These are phyloP conservation scores for Fusarium kyushuense DNA, from an alignment of 2,329 filamentous ascomycete species.

Conservation along the genomic window DNA sequence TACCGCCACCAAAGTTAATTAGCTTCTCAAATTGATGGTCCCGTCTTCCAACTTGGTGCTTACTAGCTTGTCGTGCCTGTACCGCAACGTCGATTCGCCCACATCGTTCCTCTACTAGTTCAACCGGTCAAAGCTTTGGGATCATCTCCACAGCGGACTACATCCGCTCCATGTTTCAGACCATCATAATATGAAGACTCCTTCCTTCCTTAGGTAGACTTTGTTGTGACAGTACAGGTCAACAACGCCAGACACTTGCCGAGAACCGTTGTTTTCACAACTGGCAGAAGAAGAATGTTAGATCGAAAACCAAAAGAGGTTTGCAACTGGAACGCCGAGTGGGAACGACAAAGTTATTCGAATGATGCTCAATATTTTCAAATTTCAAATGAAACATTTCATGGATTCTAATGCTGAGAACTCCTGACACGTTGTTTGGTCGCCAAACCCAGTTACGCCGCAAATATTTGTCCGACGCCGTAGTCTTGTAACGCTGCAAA, in stretches of 20 bases:
- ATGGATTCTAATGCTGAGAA: not conserved
- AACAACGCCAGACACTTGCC: not conserved
- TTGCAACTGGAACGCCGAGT: accelerated
- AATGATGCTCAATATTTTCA: not conserved
- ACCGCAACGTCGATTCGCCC: not conserved
- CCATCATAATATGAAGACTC: not conserved
- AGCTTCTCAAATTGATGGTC: not conserved
- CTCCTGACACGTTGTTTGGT: not conserved
- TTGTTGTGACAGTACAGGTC: not conserved
- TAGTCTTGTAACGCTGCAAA: not conserved
- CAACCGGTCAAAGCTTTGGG: not conserved
- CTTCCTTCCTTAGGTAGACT: no score
- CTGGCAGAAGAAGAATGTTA: no score
- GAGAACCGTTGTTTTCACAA: not conserved
- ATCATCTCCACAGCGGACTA: not conserved
- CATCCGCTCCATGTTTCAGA: not conserved
- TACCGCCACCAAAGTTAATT: not conserved
- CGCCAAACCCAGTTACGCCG: not conserved
- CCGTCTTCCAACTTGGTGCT: not conserved
- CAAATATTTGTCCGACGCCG: not conserved
- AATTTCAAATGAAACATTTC: not conserved
- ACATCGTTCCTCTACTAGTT: not conserved
- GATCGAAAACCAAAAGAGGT: no score
- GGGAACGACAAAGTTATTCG: not conserved
- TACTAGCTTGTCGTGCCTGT: not conserved